phyloP scores from a whole-genome alignment of 2,329 filamentous ascomycete genomes.

The Lecanosticta acicola region DNA sequence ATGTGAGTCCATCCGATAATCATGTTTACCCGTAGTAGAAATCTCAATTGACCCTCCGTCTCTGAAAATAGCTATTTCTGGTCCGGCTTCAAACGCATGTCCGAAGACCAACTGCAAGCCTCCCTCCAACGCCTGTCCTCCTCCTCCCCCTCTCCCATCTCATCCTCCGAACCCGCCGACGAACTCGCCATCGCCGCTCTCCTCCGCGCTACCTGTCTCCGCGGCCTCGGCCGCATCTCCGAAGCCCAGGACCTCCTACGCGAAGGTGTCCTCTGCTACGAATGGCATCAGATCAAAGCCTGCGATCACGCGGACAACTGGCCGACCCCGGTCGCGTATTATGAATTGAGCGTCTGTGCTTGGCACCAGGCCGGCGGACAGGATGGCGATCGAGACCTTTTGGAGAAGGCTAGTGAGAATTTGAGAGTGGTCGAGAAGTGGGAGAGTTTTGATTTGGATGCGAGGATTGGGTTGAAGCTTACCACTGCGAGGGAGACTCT shows the following conservation, averaged over 20 bases:
- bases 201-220: conserved; percentile 59
- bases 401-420: conserved; percentile 58
- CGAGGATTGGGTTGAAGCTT: conserved; percentile 65
- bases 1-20: conserved; percentile 44
- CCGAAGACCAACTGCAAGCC: conserved; percentile 55
- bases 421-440: conserved; percentile 63
- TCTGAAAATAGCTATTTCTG: conserved; percentile 59
- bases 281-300: conserved; percentile 48
- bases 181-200: conserved; percentile 62
- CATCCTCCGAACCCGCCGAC: conserved; percentile 50
- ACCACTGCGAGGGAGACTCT: conserved; percentile 64
- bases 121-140: conserved; percentile 63
- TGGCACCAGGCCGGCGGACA: conserved; percentile 61
- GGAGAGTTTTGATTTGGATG: conserved; percentile 69
- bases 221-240: conserved; percentile 51
- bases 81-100: conserved; percentile 83
- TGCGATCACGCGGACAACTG: conserved; percentile 59
- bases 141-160: conserved; percentile 50
- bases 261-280: conserved; percentile 57
- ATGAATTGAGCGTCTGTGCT: conserved; percentile 76
- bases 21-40: too few species aligned
- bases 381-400: conserved; percentile 39
- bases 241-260: conserved; percentile 63
- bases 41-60: neutral
- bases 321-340: conserved; percentile 67